These are phyloP conservation scores for Pseudogymnoascus verrucosus DNA, from an alignment of 2,329 filamentous ascomycete species.

Conservation along the genomic window DNA sequence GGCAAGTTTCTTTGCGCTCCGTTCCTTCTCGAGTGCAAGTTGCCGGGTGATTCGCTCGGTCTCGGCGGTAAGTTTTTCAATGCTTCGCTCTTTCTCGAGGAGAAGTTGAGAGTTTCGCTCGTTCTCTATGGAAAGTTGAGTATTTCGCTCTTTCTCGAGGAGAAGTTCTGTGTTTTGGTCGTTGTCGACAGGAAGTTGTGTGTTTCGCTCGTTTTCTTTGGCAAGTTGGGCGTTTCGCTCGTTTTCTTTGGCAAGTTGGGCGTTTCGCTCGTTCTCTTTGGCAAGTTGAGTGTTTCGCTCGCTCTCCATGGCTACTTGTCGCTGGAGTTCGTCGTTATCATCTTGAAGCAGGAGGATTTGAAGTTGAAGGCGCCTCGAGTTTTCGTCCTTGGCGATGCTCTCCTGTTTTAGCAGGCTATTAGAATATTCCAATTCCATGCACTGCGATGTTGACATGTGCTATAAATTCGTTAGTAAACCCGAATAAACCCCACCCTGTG, in stretches of 20 bases:
- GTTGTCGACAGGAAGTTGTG: neutral
- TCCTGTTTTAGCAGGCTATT: conserved; percentile 56
- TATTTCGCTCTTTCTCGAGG: neutral
- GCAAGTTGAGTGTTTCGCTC: neutral
- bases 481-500: neutral
- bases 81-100: neutral
- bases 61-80: neutral
- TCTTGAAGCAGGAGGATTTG: conserved; percentile 64
- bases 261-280: neutral
- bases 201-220: neutral
- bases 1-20: neutral
- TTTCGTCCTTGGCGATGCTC: conserved; percentile 66
- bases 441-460: conserved; percentile 26
- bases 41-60: neutral
- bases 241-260: neutral
- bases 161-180: neutral
- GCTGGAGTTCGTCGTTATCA: conserved; percentile 61
- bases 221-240: neutral
- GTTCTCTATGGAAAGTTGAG: neutral
- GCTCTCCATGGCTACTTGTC: conserved; percentile 41
- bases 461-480: conserved; percentile 12
- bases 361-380: conserved; percentile 60
- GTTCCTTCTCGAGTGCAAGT: neutral
- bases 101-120: neutral
- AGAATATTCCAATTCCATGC: conserved; percentile 63